Percentiles rank a stretch among this genome's conserved stretches.
phyloP scores from a whole-genome alignment of 2,329 filamentous ascomycete species.

The Alternaria longipes region DNA sequence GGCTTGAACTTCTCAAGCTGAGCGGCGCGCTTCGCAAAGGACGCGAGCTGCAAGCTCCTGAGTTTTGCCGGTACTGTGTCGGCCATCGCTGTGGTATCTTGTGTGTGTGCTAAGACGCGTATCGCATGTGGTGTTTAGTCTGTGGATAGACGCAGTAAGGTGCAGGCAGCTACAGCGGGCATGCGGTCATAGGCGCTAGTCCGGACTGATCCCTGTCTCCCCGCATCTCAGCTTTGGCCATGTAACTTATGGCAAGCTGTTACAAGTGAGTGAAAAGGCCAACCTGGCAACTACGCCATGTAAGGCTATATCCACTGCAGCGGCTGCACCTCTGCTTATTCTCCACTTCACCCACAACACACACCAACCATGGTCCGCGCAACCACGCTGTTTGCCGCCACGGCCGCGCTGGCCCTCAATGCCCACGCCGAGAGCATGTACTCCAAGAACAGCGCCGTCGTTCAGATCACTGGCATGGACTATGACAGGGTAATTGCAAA shows the following conservation, averaged over 20 bases:
- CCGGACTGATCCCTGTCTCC: slow-evolving; percentile 16
- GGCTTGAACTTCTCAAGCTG: slow-evolving; percentile 87
- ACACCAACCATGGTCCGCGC: slow-evolving; percentile 46
- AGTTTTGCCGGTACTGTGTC: slow-evolving; percentile 74
- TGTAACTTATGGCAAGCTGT: slow-evolving; percentile 12
- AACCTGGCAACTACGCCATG: slow-evolving; percentile 27
- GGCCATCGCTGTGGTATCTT: slow-evolving; percentile 66
- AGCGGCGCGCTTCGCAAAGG: slow-evolving; percentile 82
- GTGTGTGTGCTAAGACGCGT: slow-evolving; percentile 5
- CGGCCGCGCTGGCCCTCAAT: slow-evolving; percentile 72
- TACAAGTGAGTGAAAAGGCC: slow-evolving; percentile 20
- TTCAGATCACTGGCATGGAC: slow-evolving; percentile 80
- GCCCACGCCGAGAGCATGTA: slow-evolving; percentile 78
- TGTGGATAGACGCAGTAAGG: background rate
- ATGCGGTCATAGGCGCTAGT: slow-evolving; percentile 22
- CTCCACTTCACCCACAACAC: slow-evolving; percentile 13
- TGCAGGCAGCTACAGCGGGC: slow-evolving; percentile 8
- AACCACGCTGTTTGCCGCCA: slow-evolving; percentile 59
- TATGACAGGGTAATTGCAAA: slow-evolving; percentile 85
- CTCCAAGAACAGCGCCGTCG: slow-evolving; percentile 83
- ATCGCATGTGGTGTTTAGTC: slow-evolving; percentile 1
- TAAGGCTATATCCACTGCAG: slow-evolving; percentile 22
- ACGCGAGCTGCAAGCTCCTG: slow-evolving; percentile 81
- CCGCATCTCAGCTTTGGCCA: slow-evolving; percentile 21
- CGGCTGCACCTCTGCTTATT: slow-evolving; percentile 13